Evolutionary conservation across 805 yeast species (phyloP), one percentile per base, ranked within the genome.

Genomic region (Kodamaea lidongshanica): DNA sequence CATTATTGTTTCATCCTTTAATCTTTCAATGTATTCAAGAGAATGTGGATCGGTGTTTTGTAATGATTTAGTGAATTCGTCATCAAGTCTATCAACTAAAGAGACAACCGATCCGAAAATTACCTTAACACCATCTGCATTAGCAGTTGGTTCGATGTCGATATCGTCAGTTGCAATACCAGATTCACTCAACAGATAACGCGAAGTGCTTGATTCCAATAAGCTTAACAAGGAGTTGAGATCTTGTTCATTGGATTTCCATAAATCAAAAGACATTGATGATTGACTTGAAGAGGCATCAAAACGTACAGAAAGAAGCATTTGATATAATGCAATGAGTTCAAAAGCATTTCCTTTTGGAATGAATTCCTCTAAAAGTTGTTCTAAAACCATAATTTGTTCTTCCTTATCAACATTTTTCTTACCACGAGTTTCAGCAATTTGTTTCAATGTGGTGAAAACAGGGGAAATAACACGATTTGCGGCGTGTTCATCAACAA

Each of bases 41-140:
- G 96, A 82, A 56, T 92, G 96, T 25, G 96, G 95, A 58, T 92
- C 97, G 48, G 86, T 79, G 44, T 75, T 75, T 54, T 88, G 87
- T 48, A 92, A 71, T 27, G 94, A 85, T 45, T 80, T 77, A 39
- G 83, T 82, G 49, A 88, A 80, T 65, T 92, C 99, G 50, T 89
- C 97, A 53, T 87, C 96, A 40, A 92, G 71, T 58, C 96, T 79
- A 65, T 89, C 98, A 39, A 89, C 81, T 37, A 83, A 74, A 6
- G 96, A 79, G 27, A 82, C 74, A 27, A 92, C 66, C 16, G 95
- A 83, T 27, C 99, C 98, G 38, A 79, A 70, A 33, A 92, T 71
- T 44, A 72, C 77, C 52, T 74, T 73, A 38, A 81, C 65, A 37
- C 96, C 96, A 12, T 59, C 48, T 17, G 16, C 19, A 6, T 47